phyloP scores from a whole-genome alignment of 768 basidiomycete species.

The Tricholoma flavovirens region DNA sequence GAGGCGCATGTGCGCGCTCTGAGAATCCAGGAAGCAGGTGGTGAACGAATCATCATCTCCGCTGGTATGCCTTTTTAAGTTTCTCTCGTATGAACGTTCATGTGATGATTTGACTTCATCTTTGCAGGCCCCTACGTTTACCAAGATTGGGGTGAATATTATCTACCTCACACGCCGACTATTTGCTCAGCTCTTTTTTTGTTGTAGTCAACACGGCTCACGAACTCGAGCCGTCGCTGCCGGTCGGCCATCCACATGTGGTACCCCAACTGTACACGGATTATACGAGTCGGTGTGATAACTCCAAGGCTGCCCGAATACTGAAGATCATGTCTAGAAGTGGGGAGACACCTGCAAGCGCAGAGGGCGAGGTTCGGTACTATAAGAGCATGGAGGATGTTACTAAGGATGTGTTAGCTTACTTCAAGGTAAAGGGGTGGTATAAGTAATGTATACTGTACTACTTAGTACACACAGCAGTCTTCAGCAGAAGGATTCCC shows the following conservation, averaged over 20 bases:
- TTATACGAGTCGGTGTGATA: neutral
- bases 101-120: neutral
- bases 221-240: neutral
- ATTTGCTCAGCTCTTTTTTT: neutral
- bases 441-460: neutral
- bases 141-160: conserved; percentile 19
- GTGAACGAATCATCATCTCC: conserved; percentile 52
- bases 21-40: conserved; percentile 44
- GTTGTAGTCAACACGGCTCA: neutral
- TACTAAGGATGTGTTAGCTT: neutral
- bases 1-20: conserved; percentile 51
- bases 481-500: no score
- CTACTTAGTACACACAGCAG: no score
- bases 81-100: neutral
- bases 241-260: neutral
- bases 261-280: neutral
- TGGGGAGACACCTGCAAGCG: conserved; percentile 15
- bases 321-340: conserved; percentile 19
- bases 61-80: conserved; percentile 7
- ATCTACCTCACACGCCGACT: neutral
- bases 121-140: conserved; percentile 12
- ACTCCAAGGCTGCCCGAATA: conserved; percentile 26
- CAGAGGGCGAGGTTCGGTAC: conserved; percentile 33
- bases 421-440: neutral
- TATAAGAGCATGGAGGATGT: neutral